Percentiles rank a stretch among this genome's conserved stretches.
phyloP scores from a whole-genome alignment of 1,284 basidiomycete genomes.

The Puccinia coronata region DNA sequence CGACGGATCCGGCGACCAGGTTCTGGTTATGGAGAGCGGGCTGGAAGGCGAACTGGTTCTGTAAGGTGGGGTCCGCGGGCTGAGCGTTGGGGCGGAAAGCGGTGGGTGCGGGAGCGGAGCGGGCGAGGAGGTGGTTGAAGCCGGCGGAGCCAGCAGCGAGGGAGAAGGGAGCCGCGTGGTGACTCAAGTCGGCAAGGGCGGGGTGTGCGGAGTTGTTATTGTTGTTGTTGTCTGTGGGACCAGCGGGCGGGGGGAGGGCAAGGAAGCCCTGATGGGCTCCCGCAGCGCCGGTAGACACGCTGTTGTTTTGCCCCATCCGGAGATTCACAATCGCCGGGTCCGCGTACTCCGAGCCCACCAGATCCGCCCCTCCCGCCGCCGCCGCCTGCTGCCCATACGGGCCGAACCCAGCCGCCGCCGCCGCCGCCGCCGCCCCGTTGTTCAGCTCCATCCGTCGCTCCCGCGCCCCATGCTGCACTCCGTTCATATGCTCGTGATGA shows the following conservation, averaged over 20 bases:
- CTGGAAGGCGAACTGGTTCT: conserved; percentile 8
- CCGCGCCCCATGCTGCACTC: not conserved
- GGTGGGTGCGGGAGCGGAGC: not conserved
- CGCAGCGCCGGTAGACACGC: too few relatives aligned
- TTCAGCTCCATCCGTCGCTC: conserved; percentile 29
- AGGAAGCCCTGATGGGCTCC: conserved; percentile 18
- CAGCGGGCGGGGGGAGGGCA: not conserved
- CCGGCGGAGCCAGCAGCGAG: not conserved
- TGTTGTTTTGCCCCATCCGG: conserved; percentile 32
- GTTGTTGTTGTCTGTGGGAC: too few relatives aligned
- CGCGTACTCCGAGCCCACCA: conserved; percentile 29
- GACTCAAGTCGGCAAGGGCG: conserved; percentile 23
- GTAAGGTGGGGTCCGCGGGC: not conserved
- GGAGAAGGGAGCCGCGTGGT: conserved; percentile 28
- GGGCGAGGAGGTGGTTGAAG: conserved; percentile 17
- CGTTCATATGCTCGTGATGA: conserved; percentile 34
- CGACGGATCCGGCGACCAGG: not conserved
- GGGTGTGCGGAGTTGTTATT: too few relatives aligned
- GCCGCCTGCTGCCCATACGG: not conserved
- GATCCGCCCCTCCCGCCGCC: not conserved
- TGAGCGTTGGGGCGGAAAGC: not conserved
- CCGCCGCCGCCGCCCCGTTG: too few relatives aligned
- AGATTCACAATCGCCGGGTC: conserved; percentile 48
- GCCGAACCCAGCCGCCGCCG: conserved; percentile 12
- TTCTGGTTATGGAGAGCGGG: not conserved